Base-by-base conservation (phyloP, 768 basidiomycete genomes). In the Mycena galericulata region DNA sequence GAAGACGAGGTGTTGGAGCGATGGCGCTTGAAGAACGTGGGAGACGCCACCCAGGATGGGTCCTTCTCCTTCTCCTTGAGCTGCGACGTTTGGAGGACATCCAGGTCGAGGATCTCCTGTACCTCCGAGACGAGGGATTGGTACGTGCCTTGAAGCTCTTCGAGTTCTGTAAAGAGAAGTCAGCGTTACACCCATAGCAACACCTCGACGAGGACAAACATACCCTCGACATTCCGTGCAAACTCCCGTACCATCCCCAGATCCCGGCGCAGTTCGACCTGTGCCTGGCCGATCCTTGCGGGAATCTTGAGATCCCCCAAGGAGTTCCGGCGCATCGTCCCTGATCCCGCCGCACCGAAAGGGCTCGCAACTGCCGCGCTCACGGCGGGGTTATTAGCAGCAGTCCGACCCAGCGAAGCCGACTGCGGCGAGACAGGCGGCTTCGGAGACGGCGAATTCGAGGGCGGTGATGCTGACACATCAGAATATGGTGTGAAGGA, bases 231-330 rank as follows among this genome's bases (percentile, higher is more conserved):
- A 73, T 89, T 90, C 8, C 83, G 79, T 14, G 95, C 95, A 85
- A 97, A 98, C 75, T 95, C 94, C 68, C 90, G 86, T 5, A 97
- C 93, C 86, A 95, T 90, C 0, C 88, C 89, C 76, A 96, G 82
- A 78, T 94, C 92, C 71, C 92, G 81, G 75, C 89, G 86, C 55
- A 96, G 75, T 18, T 90, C 89, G 3, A 90, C 89, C 80, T 96
- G 95, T 58, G 93, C 93, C 73, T 92, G 90, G 73, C 89, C 93
- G 62, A 95, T 92, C 74, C 90, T 40, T 65, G 86, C 84, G 24
- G 91, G 91, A 36, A 92, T 92, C 84, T 92, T 92, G 56, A 92
- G 76, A 77, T 92, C 91, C 1, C 91, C 90, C 41, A 92, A 75
- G 12, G 90, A 91, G 73, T 89, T 92, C 67, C 91, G 78, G 56